Conservation (phyloP, 2,329 filamentous ascomycete species). For the Trichophyton benhamiae region DNA sequence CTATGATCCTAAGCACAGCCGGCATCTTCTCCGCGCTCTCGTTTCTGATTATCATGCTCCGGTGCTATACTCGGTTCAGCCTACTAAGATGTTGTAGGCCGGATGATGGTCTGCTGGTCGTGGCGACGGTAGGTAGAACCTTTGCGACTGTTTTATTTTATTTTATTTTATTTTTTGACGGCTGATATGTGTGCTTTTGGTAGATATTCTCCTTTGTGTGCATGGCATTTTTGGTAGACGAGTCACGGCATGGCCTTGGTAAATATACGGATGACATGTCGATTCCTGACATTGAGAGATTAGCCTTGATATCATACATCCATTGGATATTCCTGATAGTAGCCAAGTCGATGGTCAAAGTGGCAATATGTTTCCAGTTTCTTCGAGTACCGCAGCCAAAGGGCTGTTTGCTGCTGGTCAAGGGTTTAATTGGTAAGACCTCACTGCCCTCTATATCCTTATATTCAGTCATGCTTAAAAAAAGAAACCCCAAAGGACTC, state of each 20-base stretch:
- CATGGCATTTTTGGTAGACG: conserved; percentile 33
- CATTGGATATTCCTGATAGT: conserved; percentile 38
- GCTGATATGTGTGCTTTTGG: background rate
- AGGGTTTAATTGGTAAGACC: conserved; percentile 30
- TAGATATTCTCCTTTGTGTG: conserved; percentile 19
- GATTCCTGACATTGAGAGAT: conserved; percentile 21
- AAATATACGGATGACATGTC: conserved; percentile 32
- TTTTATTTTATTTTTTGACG: background rate
- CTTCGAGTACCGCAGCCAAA: conserved; percentile 32
- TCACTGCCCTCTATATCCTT: background rate
- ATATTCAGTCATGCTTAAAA: background rate
- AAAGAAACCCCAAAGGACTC: background rate
- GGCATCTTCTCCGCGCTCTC: conserved; percentile 12
- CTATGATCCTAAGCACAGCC: conserved; percentile 10
- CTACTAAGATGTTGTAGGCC: conserved; percentile 7
- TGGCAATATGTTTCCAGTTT: conserved; percentile 38
- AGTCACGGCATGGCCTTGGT: conserved; percentile 38
- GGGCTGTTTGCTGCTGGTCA: conserved; percentile 32
- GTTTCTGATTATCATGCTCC: conserved; percentile 9
- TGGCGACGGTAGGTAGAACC: conserved; percentile 10
- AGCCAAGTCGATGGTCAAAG: conserved; percentile 36
- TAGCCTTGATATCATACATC: conserved; percentile 34
- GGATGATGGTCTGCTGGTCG: conserved; percentile 12
- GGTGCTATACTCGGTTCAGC: conserved; percentile 10
- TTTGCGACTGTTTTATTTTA: background rate